Conservation (phyloP, 306 rosid genomes). For the Cucurbita pepo region DNA sequence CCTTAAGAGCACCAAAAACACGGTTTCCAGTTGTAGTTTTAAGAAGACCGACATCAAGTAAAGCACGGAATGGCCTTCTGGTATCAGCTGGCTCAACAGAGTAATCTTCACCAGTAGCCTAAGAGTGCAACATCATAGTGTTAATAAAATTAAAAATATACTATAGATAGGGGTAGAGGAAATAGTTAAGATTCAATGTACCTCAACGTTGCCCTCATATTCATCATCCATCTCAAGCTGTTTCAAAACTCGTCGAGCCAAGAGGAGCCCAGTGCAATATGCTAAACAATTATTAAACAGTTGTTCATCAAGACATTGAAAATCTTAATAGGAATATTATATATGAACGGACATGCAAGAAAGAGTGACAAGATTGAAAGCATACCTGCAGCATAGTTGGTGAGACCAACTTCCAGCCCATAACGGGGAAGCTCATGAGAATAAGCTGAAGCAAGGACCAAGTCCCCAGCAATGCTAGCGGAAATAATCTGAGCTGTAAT, state of each 20-base stretch:
- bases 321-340: too few species aligned
- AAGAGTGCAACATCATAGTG: background rate
- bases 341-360: background rate
- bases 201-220: slow-evolving; percentile 90
- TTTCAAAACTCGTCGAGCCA: slow-evolving; percentile 73
- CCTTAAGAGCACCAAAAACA: slow-evolving; percentile 80
- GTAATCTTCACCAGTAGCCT: slow-evolving; percentile 85
- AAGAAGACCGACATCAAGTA: slow-evolving; percentile 80
- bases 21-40: slow-evolving; percentile 83
- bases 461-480: slow-evolving; percentile 79
- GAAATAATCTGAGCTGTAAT: slow-evolving; percentile 56
- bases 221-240: slow-evolving; percentile 64
- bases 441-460: slow-evolving; percentile 71
- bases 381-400: slow-evolving; percentile 90
- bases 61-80: slow-evolving; percentile 96
- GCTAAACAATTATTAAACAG: slow-evolving; percentile 21
- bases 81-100: slow-evolving; percentile 80
- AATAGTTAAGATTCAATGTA: background rate
- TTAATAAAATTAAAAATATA: too few species aligned
- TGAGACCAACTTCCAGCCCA: slow-evolving; percentile 76
- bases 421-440: slow-evolving; percentile 55
- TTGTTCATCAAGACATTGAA: background rate
- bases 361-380: background rate
- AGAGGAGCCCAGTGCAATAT: slow-evolving; percentile 80
- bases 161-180: too few species aligned